Base-by-base conservation (phyloP, 192 early-diverging fungal genomes). In the Chytriomyces confervae region DNA sequence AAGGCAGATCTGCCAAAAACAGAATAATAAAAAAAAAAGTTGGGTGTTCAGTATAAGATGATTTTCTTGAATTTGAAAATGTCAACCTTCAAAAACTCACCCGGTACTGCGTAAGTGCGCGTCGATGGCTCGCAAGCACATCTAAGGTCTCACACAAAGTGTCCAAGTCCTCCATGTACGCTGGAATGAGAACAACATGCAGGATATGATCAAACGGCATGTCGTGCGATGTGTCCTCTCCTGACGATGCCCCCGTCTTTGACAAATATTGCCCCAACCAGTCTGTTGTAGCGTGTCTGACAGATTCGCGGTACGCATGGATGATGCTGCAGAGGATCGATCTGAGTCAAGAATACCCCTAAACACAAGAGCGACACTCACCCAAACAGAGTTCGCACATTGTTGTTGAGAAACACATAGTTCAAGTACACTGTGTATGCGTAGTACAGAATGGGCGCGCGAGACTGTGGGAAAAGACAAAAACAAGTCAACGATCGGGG, bases 181-280 rank as follows among this genome's bases (percentile, higher is more conserved):
- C 91, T 20, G 92, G 91, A 49, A 93, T 84, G 72, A 93, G 88
- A 80, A 93, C 82, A 45, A 91, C 84, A 81, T 93, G 92, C n/a
- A 85, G 75, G 51, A 90, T 77, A 27, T 80, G 72, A 66, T 84
- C 84, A 50, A 73, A 88, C n/a, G 87, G 87, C 29, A 88, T 62
- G 72, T 88, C 87, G 46, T 88, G 87, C 51, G 80, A 67, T 63
- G 80, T 76, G 79, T 86, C 87, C 23, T 77, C 47, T 5, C 81
- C 81, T 44, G 80, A 78, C 3, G 78, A 75, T 50, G 81, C 79
- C 16, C 83, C 80, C 5, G 82, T 83, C 9, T 80, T 80, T 9
- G 79, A 61, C 60, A 83, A 79, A 62, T 88, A 88, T 71, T 84
- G 80, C 53, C 66, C 64, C 46, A 82, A 53, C 87, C 87, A 88